A percentile compares a stretch with the other conserved stretches of the same genome.
Conservation (phyloP, 768 basidiomycete genomes). For the Boletus reticuloceps region DNA sequence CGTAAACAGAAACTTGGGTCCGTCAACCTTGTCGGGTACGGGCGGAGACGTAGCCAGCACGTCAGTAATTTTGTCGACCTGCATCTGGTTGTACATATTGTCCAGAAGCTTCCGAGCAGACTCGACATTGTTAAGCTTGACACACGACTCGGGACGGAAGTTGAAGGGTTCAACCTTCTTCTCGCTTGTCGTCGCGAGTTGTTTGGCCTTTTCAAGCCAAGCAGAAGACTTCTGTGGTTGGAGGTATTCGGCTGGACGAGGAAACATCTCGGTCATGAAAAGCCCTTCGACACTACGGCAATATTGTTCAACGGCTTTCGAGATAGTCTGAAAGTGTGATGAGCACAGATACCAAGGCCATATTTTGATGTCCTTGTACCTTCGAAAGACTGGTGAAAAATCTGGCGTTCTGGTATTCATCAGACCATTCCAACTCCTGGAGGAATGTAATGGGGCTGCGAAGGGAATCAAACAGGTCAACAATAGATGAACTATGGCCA, state of each 20-base stretch:
- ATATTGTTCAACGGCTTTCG: conserved; percentile 90
- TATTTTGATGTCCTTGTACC: conserved; percentile 40
- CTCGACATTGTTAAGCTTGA: conserved; percentile 97
- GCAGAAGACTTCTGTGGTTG: conserved; percentile 86
- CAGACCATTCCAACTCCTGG: conserved; percentile 88
- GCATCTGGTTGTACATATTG: conserved; percentile 89
- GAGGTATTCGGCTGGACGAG: conserved; percentile 71
- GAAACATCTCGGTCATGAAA: conserved; percentile 96
- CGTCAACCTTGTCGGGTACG: conserved; percentile 66
- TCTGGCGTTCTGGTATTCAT: conserved; percentile 81
- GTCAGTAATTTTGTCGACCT: conserved; percentile 82
- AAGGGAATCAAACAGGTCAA: conserved; percentile 93
- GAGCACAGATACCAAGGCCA: not conserved
- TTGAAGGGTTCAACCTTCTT: conserved; percentile 95
- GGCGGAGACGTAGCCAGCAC: conserved; percentile 60
- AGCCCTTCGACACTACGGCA: conserved; percentile 82
- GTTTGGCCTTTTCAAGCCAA: conserved; percentile 83
- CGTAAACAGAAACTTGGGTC: conserved; percentile 79
- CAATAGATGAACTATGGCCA: conserved; percentile 94
- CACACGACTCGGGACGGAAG: conserved; percentile 90
- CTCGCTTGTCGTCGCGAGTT: conserved; percentile 73
- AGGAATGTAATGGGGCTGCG: conserved; percentile 88
- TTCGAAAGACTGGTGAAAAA: conserved; percentile 90
- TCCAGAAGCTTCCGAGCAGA: conserved; percentile 88
- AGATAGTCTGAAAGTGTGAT: conserved; percentile 62